Evolutionary conservation across 768 basidiomycete genomes (phyloP).

Genomic region (Boletellus ananas): DNA sequence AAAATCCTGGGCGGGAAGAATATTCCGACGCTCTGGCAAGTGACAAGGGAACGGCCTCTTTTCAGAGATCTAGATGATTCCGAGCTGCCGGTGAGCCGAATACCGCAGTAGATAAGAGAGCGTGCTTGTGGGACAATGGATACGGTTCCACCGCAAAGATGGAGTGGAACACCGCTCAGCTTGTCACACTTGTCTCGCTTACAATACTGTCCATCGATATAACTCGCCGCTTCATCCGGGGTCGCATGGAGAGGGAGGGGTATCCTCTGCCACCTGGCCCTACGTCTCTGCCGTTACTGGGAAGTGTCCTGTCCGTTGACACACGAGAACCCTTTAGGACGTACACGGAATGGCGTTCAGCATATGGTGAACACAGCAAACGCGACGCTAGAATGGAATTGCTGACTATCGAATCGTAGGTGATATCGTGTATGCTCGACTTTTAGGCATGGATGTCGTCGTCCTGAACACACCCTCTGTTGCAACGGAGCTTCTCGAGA

Average conservation of each 20-base stretch:
- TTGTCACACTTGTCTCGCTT: constrained; percentile 6
- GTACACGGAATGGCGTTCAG: constrained; percentile 16
- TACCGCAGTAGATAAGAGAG: background rate
- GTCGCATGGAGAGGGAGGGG: constrained; percentile 10
- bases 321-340: constrained; percentile 11
- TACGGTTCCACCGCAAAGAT: constrained; percentile 2
- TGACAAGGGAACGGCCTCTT: too few relatives aligned
- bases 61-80: too few relatives aligned
- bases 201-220: background rate
- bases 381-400: background rate
- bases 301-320: constrained; percentile 16
- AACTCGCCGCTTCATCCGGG: constrained; percentile 1
- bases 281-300: constrained; percentile 17
- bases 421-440: constrained; percentile 44
- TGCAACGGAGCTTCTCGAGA: constrained; percentile 45
- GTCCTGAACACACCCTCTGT: constrained; percentile 43
- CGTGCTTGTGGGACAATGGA: background rate
- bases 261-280: constrained; percentile 21
- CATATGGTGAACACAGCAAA: constrained; percentile 12
- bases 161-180: constrained; percentile 2
- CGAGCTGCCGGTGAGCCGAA: too few relatives aligned
- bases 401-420: constrained; percentile 25
- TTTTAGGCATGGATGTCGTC: constrained; percentile 44
- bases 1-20: too few relatives aligned
- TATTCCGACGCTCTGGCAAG: too few relatives aligned